Evolutionary conservation across 2,329 filamentous ascomycete genomes (phyloP).

Genomic region (Colletotrichum destructivum): DNA sequence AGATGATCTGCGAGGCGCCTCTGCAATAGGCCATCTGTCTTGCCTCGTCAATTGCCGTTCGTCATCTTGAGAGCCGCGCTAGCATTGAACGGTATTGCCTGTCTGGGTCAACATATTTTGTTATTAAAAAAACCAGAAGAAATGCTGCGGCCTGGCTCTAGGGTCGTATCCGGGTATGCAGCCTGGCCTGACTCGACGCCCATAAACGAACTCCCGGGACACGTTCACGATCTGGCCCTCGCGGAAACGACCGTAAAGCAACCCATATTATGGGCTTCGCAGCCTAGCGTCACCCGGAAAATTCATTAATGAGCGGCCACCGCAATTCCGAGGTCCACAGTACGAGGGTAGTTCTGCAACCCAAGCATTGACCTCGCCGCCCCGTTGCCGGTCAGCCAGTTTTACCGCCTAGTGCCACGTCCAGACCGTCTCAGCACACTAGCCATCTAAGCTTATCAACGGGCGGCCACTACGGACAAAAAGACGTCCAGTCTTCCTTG

Average conservation of each 20-base stretch:
- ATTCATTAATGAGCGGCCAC: neutral
- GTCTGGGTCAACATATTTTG: neutral
- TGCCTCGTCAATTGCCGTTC: slow-evolving; percentile 14
- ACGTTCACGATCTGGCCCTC: slow-evolving; percentile 13
- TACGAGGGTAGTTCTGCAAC: slow-evolving; percentile 7
- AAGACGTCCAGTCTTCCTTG: neutral
- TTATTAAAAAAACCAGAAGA: neutral
- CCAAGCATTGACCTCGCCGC: slow-evolving; percentile 19
- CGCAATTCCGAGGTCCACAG: slow-evolving; percentile 10
- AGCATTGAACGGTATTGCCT: neutral
- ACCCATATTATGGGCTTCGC: neutral
- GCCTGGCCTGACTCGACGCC: neutral
- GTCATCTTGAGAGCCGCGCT: slow-evolving; percentile 24
- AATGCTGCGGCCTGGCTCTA: slow-evolving; percentile 9
- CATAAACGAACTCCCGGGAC: neutral
- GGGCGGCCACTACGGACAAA: slow-evolving; percentile 3
- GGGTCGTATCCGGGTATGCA: neutral
- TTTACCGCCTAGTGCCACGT: slow-evolving; percentile 12
- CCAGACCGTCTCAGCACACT: slow-evolving; percentile 26
- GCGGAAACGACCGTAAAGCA: slow-evolving; percentile 19
- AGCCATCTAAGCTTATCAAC: slow-evolving; percentile 38
- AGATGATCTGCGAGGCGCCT: slow-evolving; percentile 28
- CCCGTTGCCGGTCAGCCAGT: slow-evolving; percentile 5
- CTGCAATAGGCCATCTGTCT: neutral
- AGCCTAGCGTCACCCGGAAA: neutral